Evolutionary conservation across 108 stramenopile species (phyloP).

Genomic region (Nitzschia palea): DNA sequence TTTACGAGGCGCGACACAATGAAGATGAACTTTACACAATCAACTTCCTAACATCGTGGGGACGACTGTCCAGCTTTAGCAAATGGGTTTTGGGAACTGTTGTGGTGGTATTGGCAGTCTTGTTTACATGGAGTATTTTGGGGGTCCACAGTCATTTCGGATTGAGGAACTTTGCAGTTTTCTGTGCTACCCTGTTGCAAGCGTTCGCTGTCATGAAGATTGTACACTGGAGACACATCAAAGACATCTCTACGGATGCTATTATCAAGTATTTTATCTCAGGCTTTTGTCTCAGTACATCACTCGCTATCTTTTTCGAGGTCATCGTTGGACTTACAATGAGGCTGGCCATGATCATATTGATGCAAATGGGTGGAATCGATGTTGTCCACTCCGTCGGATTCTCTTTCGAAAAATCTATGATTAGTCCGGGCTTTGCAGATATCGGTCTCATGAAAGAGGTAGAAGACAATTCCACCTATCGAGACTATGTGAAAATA

Average conservation of each 20-base stretch:
- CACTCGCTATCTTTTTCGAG: slow-evolving; percentile 69
- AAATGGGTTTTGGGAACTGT: slow-evolving; percentile 8
- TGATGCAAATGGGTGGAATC: slow-evolving; percentile 44
- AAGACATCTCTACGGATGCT: slow-evolving; percentile 75
- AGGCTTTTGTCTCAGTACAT: slow-evolving; percentile 70
- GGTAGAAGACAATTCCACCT: slow-evolving; percentile 8
- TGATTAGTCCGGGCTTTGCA: slow-evolving; percentile 5
- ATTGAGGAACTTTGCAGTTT: slow-evolving; percentile 36
- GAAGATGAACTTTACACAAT: neutral
- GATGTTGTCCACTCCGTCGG: slow-evolving; percentile 54
- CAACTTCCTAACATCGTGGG: slow-evolving; percentile 7
- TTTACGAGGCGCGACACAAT: slow-evolving; percentile 27
- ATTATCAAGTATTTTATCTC: slow-evolving; percentile 78
- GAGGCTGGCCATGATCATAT: slow-evolving; percentile 37
- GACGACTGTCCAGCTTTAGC: slow-evolving; percentile 31
- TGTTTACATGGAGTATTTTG: slow-evolving; percentile 33
- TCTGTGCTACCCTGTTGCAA: slow-evolving; percentile 59
- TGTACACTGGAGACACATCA: slow-evolving; percentile 59
- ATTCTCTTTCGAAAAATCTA: too few species aligned
- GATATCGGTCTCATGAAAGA: slow-evolving; percentile 5
- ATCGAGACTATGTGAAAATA: slow-evolving; percentile 33
- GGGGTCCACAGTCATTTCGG: slow-evolving; percentile 27
- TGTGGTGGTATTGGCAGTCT: neutral
- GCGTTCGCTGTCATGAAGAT: slow-evolving; percentile 49
- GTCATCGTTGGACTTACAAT: slow-evolving; percentile 48